Conservation (phyloP, 768 basidiomycete species). For the Panaeolus papilionaceus region DNA sequence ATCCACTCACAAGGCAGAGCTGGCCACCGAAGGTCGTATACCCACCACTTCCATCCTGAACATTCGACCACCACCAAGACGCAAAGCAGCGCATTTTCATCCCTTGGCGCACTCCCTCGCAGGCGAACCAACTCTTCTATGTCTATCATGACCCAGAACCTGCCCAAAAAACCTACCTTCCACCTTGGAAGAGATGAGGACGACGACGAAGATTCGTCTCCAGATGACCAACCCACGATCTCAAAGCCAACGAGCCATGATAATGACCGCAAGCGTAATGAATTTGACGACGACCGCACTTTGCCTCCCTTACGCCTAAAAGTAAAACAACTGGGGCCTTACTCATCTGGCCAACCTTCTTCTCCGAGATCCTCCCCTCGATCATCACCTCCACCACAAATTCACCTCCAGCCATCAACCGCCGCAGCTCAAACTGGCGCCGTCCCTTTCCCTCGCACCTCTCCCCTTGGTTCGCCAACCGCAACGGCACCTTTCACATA, state of each 20-base stretch:
- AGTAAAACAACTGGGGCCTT: slow-evolving; percentile 21
- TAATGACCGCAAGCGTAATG: slow-evolving; percentile 18
- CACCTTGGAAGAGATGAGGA: slow-evolving; percentile 42
- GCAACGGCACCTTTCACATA: slow-evolving; percentile 29
- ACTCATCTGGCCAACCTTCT: slow-evolving; percentile 17
- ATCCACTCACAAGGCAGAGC: slow-evolving; percentile 17
- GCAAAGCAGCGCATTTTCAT: slow-evolving; percentile 25
- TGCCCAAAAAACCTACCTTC: slow-evolving; percentile 34
- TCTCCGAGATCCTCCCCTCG: slow-evolving; percentile 17
- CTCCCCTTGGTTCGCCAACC: slow-evolving; percentile 32
- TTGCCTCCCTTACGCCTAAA: slow-evolving; percentile 30
- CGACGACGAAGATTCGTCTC: slow-evolving; percentile 40
- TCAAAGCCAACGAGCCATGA: slow-evolving; percentile 22
- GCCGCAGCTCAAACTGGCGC: slow-evolving; percentile 8
- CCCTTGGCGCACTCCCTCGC: slow-evolving; percentile 19
- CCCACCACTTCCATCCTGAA: slow-evolving; percentile 17
- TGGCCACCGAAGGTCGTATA: slow-evolving; percentile 18
- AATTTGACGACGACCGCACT: slow-evolving; percentile 23
- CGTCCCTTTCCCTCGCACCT: slow-evolving; percentile 52
- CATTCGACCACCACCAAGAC: slow-evolving; percentile 9
- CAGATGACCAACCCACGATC: slow-evolving; percentile 35
- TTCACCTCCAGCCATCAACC: background rate
- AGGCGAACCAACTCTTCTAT: slow-evolving; percentile 21
- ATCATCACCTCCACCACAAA: slow-evolving; percentile 15
- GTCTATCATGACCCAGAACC: slow-evolving; percentile 12